A percentile compares a stretch with the other conserved stretches of the same genome.
phyloP scores from a whole-genome alignment of 192 early-diverging fungal species.

The Coemansia sp. region DNA sequence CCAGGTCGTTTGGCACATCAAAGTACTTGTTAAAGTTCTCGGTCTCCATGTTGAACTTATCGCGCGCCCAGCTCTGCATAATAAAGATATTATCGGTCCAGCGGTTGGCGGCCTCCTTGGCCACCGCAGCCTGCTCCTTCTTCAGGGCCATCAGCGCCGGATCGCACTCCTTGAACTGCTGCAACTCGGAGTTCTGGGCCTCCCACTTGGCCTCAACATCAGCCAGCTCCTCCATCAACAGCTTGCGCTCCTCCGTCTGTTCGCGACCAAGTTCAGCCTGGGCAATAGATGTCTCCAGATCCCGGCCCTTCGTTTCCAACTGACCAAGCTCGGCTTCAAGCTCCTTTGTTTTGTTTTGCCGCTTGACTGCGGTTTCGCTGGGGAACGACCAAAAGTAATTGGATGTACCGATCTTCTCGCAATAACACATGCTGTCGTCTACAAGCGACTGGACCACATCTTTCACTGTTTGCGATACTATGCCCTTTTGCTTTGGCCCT shows the following conservation, averaged over 20 bases:
- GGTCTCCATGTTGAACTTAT: conserved; percentile 68
- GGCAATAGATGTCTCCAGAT: conserved; percentile 53
- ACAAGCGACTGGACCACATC: conserved; percentile 82
- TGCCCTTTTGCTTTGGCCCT: conserved; percentile 79
- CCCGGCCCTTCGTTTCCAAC: conserved; percentile 46
- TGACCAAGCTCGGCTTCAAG: conserved; percentile 56
- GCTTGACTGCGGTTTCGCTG: conserved; percentile 59
- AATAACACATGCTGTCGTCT: conserved; percentile 73
- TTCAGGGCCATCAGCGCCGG: conserved; percentile 69
- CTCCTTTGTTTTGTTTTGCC: conserved; percentile 55
- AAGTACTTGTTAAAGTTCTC: conserved; percentile 66
- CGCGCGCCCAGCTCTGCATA: conserved; percentile 74
- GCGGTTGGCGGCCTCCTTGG: conserved; percentile 76
- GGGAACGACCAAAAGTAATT: conserved; percentile 95
- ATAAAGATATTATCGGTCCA: conserved; percentile 90
- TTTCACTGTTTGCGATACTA: conserved; percentile 78
- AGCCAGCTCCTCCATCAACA: conserved; percentile 55
- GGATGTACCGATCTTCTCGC: conserved; percentile 86
- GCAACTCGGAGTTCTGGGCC: conserved; percentile 59
- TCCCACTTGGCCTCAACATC: conserved; percentile 54
- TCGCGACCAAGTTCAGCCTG: conserved; percentile 63
- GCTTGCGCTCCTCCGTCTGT: conserved; percentile 62
- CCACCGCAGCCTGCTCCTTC: conserved; percentile 58
- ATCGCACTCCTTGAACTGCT: conserved; percentile 74
- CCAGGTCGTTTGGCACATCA: conserved; percentile 72